Evolutionary conservation across 257 asterid species (phyloP), one percentile per base, ranked within the genome.

Genomic region (Sherardia arvensis): DNA sequence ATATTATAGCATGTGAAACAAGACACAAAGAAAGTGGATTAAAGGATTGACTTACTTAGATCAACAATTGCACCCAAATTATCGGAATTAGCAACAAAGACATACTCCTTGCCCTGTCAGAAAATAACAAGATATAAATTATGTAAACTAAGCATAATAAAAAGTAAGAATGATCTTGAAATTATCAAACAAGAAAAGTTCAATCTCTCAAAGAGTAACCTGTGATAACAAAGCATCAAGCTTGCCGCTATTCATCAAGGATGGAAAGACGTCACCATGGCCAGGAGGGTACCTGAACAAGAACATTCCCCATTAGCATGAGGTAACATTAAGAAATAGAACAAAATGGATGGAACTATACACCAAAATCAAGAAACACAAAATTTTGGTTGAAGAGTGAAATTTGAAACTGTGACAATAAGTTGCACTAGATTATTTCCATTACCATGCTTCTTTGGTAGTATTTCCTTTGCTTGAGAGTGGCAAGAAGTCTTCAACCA

Each of bases 51-150:
- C n/a, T n/a, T n/a, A 93, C 99, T 90, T 82, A 93, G 78, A 79
- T 93, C 99, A 71, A 90, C 95, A 72, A 85, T 72, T 53, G 99
- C 99, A 22, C 99, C 99, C 90, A 93, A 78, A 78, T 93, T 93
- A 78, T 93, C 99, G 33, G 99, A 79, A 83, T 93, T 93, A 69
- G 97, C 99, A 68, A 85, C 75, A 70, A 93, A 93, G 69, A 90
- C 87, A 28, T 90, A 93, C 74, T 93, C 97, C 77, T 90, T 93
- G 69, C 99, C 99, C 99, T 93, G 84, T 66, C 61, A 69, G 33
- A 33, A 53, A 21, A 29, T 48, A 28, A 11, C 36, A 38, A 53
- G 66, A 27, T 58, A 32, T 47, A 21, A 66, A 30, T n/a, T n/a
- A n/a, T n/a, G n/a, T n/a, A n/a, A n/a, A n/a, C n/a, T n/a, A n/a